Conservation (phyloP, 139 green algal species). For the Haematococcus lacustris region DNA sequence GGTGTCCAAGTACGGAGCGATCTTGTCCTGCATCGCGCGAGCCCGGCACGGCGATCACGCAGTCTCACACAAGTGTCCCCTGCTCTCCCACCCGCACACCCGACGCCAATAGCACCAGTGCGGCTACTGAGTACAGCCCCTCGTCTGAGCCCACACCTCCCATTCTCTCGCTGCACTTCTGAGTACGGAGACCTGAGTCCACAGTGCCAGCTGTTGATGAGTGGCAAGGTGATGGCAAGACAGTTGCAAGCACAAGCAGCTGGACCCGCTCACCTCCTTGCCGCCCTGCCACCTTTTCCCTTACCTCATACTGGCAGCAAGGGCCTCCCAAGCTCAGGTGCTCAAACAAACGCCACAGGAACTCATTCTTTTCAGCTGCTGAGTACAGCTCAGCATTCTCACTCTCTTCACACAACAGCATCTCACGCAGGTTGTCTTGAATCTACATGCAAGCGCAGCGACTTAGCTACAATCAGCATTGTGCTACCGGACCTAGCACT, state of each 20-base stretch:
- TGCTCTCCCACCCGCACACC: no score
- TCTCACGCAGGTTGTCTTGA: slow-evolving; percentile 38
- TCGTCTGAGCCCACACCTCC: no score
- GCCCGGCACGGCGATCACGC: no score
- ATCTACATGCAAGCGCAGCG: slow-evolving; percentile 24
- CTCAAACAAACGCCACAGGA: slow-evolving; percentile 50
- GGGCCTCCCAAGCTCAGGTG: slow-evolving; percentile 37
- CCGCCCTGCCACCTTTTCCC: neutral
- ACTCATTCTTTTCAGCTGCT: slow-evolving; percentile 30
- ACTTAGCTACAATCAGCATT: neutral
- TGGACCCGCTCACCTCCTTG: neutral
- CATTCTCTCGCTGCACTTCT: no score
- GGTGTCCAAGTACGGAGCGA: slow-evolving; percentile 37
- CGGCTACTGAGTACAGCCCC: no score
- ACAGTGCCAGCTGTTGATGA: no score
- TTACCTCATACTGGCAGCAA: slow-evolving; percentile 54
- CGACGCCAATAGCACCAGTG: no score
- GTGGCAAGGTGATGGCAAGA: no score
- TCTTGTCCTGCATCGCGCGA: slow-evolving; percentile 37
- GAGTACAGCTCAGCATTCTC: slow-evolving; percentile 40
- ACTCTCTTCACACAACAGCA: slow-evolving; percentile 45
- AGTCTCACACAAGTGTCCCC: no score
- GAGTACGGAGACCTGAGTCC: no score
- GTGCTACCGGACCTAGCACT: neutral
- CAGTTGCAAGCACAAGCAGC: no score